These are phyloP conservation scores for Aspergillus sp. DNA, from an alignment of 2,329 filamentous ascomycete genomes.

Conservation along the genomic window DNA sequence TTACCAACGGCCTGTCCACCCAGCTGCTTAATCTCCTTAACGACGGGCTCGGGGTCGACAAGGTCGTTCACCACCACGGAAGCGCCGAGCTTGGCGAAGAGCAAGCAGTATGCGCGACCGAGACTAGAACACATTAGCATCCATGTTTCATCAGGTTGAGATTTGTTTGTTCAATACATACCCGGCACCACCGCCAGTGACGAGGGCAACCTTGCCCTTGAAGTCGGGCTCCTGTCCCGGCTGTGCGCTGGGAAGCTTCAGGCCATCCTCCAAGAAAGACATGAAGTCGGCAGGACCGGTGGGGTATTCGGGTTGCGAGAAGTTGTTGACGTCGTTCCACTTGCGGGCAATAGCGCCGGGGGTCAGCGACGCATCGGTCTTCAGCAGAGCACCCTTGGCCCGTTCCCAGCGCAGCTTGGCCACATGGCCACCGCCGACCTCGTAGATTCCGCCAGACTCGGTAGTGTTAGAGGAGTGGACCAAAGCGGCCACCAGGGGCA, in stretches of 20 bases:
- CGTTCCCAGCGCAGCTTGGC: slow-evolving; percentile 96
- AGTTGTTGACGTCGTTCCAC: slow-evolving; percentile 86
- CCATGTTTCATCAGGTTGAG: neutral
- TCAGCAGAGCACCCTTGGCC: slow-evolving; percentile 81
- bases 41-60: slow-evolving; percentile 85
- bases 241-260: slow-evolving; percentile 72
- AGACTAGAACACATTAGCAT: slow-evolving; percentile 56
- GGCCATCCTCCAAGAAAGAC: slow-evolving; percentile 76
- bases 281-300: slow-evolving; percentile 86
- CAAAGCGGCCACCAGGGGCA: slow-evolving; percentile 85
- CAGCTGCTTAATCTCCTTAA: slow-evolving; percentile 84
- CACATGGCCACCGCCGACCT: slow-evolving; percentile 87
- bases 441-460: slow-evolving; percentile 88
- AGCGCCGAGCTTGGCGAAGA: slow-evolving; percentile 80
- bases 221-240: slow-evolving; percentile 75
- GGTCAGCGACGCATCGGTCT: slow-evolving; percentile 84
- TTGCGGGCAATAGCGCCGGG: slow-evolving; percentile 83
- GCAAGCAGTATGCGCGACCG: slow-evolving; percentile 83
- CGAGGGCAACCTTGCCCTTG: slow-evolving; percentile 77
- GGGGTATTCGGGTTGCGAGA: slow-evolving; percentile 79
- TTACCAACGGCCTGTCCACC: slow-evolving; percentile 90
- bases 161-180: slow-evolving; percentile 35
- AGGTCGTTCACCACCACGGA: slow-evolving; percentile 94
- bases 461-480: slow-evolving; percentile 79
- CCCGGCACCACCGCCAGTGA: slow-evolving; percentile 85